Conservation (phyloP, 352 stramenopile species). For the Hyaloperonospora arabidopsidis region DNA sequence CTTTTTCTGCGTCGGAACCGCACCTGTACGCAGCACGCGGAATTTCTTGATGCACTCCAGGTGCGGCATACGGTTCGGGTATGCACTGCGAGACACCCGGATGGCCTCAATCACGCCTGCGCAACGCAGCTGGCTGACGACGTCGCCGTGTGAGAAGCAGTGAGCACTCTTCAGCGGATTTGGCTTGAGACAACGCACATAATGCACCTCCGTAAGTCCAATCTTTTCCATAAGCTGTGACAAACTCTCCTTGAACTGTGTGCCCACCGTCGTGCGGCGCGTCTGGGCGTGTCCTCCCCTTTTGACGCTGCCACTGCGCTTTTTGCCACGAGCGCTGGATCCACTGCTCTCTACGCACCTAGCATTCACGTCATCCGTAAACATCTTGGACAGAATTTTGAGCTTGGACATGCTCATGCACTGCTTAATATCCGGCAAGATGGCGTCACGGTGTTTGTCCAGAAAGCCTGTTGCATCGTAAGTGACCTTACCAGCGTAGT, state of each 20-base stretch:
- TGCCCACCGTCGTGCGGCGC: conserved; percentile 67
- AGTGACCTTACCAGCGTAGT: conserved; percentile 83
- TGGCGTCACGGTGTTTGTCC: conserved; percentile 79
- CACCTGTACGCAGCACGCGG: conserved; percentile 34
- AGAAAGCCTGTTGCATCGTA: conserved; percentile 79
- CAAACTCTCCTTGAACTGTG: conserved; percentile 82
- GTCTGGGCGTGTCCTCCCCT: conserved; percentile 47
- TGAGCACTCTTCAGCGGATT: conserved; percentile 68
- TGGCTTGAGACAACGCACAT: conserved; percentile 81
- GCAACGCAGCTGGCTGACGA: conserved; percentile 79
- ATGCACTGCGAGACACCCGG: conserved; percentile 77
- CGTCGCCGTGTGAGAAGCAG: conserved; percentile 60
- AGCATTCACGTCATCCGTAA: conserved; percentile 43
- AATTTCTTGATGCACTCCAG: conserved; percentile 79
- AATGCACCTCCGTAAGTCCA: conserved; percentile 76
- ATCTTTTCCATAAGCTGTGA: conserved; percentile 84
- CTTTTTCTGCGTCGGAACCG: conserved; percentile 26
- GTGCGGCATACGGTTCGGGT: conserved; percentile 73
- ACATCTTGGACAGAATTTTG: conserved; percentile 62
- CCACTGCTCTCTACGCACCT: conserved; percentile 8
- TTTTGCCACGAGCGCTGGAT: conserved; percentile 12
- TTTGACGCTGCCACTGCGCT: conserved; percentile 28
- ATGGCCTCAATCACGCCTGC: conserved; percentile 84
- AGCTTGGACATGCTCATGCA: conserved; percentile 70
- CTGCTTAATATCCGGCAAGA: conserved; percentile 80